Conservation (phyloP, 129 eudicot species). For the Oenanthe sinensis region DNA sequence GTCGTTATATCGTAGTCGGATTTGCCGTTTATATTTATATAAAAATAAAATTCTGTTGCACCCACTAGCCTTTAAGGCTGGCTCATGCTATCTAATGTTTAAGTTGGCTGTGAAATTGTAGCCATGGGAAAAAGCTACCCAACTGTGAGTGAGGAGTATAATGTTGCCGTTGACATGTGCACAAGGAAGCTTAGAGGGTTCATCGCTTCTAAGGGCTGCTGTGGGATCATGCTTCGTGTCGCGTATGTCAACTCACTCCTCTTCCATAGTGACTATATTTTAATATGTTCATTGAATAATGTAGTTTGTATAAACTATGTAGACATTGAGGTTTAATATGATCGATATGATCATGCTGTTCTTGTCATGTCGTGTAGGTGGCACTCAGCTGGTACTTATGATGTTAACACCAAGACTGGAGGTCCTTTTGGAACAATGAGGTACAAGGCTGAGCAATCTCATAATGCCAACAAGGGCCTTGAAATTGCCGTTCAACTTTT, state of each 20-base stretch:
- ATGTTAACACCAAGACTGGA: slow-evolving; percentile 56
- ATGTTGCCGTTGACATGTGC: slow-evolving; percentile 40
- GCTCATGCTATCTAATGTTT: neutral
- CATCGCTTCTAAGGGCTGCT: slow-evolving; percentile 52
- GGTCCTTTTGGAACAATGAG: slow-evolving; percentile 98
- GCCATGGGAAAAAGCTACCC: slow-evolving; percentile 71
- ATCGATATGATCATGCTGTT: neutral
- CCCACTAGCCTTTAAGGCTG: neutral
- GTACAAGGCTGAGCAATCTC: slow-evolving; percentile 55
- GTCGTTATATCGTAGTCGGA: too few relatives aligned
- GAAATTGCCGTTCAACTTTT: slow-evolving; percentile 52
- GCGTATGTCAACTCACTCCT: slow-evolving; percentile 37
- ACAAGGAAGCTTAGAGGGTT: slow-evolving; percentile 58
- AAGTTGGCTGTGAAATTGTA: neutral
- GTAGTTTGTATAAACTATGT: too few relatives aligned
- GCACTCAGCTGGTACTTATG: slow-evolving; percentile 97
- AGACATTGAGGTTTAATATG: neutral
- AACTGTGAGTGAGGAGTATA: slow-evolving; percentile 56
- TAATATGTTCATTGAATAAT: neutral
- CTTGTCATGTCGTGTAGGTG: slow-evolving; percentile 28
- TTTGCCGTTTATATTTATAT: too few relatives aligned
- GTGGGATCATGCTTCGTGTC: slow-evolving; percentile 78
- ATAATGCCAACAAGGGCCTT: slow-evolving; percentile 74
- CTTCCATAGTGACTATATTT: neutral
- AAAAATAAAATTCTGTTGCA: too few relatives aligned